Evolutionary conservation across 352 stramenopile genomes (phyloP).

Genomic region (Phytopythium litorale): DNA sequence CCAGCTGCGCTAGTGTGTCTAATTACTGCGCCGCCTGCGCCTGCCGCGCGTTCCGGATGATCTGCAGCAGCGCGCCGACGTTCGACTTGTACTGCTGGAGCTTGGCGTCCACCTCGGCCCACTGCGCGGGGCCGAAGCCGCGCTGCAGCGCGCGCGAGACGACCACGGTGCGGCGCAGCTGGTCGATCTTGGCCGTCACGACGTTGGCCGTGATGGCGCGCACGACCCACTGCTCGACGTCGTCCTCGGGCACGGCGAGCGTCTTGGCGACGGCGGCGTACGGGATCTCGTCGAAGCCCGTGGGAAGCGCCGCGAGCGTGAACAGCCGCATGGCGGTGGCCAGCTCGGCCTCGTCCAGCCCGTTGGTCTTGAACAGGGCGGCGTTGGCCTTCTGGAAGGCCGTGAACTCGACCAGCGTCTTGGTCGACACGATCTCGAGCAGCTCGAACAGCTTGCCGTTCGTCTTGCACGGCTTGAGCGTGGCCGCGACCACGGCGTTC

Average conservation of each 20-base stretch:
- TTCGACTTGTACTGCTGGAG: slow-evolving; percentile 93
- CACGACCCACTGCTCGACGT: slow-evolving; percentile 95
- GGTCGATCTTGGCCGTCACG: slow-evolving; percentile 94
- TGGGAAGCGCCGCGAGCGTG: slow-evolving; percentile 89
- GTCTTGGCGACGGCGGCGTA: slow-evolving; percentile 84
- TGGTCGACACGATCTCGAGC: slow-evolving; percentile 91
- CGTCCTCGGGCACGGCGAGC: slow-evolving; percentile 75
- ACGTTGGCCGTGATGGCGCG: slow-evolving; percentile 89
- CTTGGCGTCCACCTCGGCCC: slow-evolving; percentile 86
- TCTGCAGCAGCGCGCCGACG: slow-evolving; percentile 86
- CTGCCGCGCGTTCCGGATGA: slow-evolving; percentile 67
- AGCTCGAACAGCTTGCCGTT: slow-evolving; percentile 71
- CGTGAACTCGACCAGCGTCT: slow-evolving; percentile 88
- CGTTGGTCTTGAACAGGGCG: slow-evolving; percentile 60
- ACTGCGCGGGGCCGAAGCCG: slow-evolving; percentile 87
- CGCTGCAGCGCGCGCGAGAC: slow-evolving; percentile 71
- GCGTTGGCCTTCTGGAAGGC: slow-evolving; percentile 77
- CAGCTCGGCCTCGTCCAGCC: slow-evolving; percentile 53
- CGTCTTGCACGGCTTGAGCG: slow-evolving; percentile 50
- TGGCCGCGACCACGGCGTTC: slow-evolving; percentile 68
- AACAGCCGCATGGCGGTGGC: slow-evolving; percentile 90
- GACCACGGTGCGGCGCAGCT: slow-evolving; percentile 90
- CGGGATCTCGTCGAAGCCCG: slow-evolving; percentile 90
- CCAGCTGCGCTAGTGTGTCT: slow-evolving; percentile 5
- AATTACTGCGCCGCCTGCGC: slow-evolving; percentile 60